Conservation (phyloP, 805 yeast genomes). For the Kodamaea nitidulidarum region DNA sequence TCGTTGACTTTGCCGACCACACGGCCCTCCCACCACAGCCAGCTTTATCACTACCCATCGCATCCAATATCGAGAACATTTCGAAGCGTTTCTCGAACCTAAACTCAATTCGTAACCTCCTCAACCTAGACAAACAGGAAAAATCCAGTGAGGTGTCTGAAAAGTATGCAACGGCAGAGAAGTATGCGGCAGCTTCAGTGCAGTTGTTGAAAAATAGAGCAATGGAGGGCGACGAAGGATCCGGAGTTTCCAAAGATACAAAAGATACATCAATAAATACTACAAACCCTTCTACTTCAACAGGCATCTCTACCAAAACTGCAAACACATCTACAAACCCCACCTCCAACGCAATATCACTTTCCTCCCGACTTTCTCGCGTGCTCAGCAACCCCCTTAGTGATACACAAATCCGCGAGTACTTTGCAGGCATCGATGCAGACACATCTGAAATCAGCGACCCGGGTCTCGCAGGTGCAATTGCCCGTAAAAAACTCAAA, state of each 20-base stretch:
- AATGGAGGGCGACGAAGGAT: neutral
- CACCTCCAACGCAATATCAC: slow-evolving; percentile 3
- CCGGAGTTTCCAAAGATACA: no score
- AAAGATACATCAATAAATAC: neutral
- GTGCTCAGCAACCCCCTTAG: slow-evolving; percentile 43
- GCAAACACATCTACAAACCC: slow-evolving; percentile 7
- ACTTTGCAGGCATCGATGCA: slow-evolving; percentile 27
- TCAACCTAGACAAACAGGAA: slow-evolving; percentile 20
- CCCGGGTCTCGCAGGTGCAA: slow-evolving; percentile 52
- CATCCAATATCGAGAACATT: slow-evolving; percentile 34
- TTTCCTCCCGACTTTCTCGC: slow-evolving; percentile 46
- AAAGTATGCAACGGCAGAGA: slow-evolving; percentile 32
- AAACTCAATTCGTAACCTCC: slow-evolving; percentile 28
- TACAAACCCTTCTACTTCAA: neutral
- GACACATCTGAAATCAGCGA: slow-evolving; percentile 37
- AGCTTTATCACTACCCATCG: slow-evolving; percentile 38
- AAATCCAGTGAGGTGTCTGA: slow-evolving; percentile 5
- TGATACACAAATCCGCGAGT: slow-evolving; percentile 31
- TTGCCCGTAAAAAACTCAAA: slow-evolving; percentile 56
- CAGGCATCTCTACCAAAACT: neutral
- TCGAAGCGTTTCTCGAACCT: slow-evolving; percentile 33
- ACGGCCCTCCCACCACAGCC: slow-evolving; percentile 40
- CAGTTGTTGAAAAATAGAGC: slow-evolving; percentile 27
- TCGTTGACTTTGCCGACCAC: slow-evolving; percentile 33
- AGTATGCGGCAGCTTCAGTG: slow-evolving; percentile 47